Evolutionary conservation across 805 yeast species (phyloP).

Genomic region (Starmerella cellae): DNA sequence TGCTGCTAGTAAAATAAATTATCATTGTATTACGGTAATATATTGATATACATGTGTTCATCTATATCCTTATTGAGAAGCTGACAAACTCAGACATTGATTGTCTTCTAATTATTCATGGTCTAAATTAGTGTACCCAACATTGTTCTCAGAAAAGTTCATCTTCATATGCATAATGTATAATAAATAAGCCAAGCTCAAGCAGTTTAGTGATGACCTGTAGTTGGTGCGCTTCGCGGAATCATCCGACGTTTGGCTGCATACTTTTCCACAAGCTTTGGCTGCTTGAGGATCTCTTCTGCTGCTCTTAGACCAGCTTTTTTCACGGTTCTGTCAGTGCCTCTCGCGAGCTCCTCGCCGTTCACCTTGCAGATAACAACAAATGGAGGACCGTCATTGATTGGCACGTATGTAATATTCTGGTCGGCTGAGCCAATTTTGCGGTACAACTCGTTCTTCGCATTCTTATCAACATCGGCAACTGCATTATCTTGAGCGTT

Average conservation of each 20-base stretch:
- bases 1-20: too few relatives aligned
- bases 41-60: too few relatives aligned
- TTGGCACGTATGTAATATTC: conserved; percentile 44
- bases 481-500: conserved; percentile 11
- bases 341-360: conserved; percentile 54
- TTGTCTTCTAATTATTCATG: too few relatives aligned
- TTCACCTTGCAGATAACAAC: conserved; percentile 55
- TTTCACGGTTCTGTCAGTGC: conserved; percentile 53
- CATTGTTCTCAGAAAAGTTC: too few relatives aligned
- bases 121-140: too few relatives aligned
- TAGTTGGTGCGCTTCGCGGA: conserved; percentile 16
- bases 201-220: conserved; percentile 34
- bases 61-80: too few relatives aligned
- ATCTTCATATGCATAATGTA: neutral
- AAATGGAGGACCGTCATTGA: conserved; percentile 36
- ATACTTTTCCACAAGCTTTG: conserved; percentile 48
- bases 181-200: too few relatives aligned
- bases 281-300: conserved; percentile 54
- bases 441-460: conserved; percentile 60
- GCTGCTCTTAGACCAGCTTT: conserved; percentile 83
- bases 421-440: conserved; percentile 61
- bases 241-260: conserved; percentile 38
- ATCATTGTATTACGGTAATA: too few relatives aligned
- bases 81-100: too few relatives aligned
- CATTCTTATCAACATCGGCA: conserved; percentile 41